Base-by-base conservation (phyloP, 305 asterid species). In the Solanum hybrid region DNA sequence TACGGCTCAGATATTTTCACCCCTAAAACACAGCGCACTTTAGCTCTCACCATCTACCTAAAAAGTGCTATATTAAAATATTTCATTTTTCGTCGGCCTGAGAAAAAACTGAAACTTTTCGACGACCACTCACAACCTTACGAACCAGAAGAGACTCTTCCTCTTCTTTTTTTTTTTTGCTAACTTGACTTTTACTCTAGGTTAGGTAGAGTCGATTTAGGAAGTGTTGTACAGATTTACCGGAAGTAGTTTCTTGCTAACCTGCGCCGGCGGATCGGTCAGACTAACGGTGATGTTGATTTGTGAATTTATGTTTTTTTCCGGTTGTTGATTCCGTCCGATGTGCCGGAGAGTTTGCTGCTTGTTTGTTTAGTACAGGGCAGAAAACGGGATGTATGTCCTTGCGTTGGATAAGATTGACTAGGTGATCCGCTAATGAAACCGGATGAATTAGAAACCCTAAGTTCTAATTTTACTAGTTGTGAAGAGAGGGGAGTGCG, bases 41-140 rank as follows among this genome's bases (percentile, higher is more conserved):
- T 92, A 91, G 94, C 92, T 10, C 84, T 75, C 89, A 73, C 91
- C 93, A 90, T 91, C 87, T 66, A 22, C 75, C 87, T 81, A 80
- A 77, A 91, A 86, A 93, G 93, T 91, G 93, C 93, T 90, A 91
- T 92, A 92, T 91, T 93, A 88, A 91, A 60, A 81, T 90, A 77
- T 29, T 90, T 51, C 2, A 76, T 64, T 71, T 69, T 7, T 17
- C 29, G 87, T 45, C 38, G 72, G 72, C 87, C 89, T 14, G 60
- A 64, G 81, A 11, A 60, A 90, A 90, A 80, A 42, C 90, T 66
- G 64, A 19, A 22, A 51, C 38, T 82, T 35, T 87, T 76, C 10
- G 90, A 89, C 88, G 36, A 56, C 89, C 72, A 66, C 27, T 45
- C 72, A 42, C 11, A 27, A 27, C 38, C 38, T 82, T 45, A 29